Evolutionary conservation across 352 stramenopile genomes (phyloP).

Genomic region (Phytophthora litchii): DNA sequence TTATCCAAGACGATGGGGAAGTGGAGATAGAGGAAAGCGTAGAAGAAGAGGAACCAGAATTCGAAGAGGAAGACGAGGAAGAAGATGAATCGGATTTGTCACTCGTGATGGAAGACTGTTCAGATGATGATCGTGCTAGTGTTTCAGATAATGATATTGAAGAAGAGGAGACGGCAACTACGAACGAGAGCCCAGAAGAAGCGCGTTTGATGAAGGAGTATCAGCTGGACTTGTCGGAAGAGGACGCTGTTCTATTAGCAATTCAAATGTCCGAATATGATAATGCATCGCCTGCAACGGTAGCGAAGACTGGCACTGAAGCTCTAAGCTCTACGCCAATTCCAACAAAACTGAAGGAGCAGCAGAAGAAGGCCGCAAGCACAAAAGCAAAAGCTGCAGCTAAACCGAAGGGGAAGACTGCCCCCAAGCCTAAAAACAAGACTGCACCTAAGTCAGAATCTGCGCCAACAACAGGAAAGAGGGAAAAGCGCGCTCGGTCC

Average conservation of each 20-base stretch:
- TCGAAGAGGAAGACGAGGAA: slow-evolving; percentile 58
- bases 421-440: not conserved
- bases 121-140: slow-evolving; percentile 60
- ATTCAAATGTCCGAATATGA: slow-evolving; percentile 64
- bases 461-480: slow-evolving; percentile 5
- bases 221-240: slow-evolving; percentile 74
- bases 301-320: not conserved
- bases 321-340: not conserved
- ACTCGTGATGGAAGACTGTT: slow-evolving; percentile 61
- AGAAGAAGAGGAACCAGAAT: slow-evolving; percentile 52
- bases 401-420: slow-evolving; percentile 11
- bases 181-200: slow-evolving; percentile 41
- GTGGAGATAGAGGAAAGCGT: slow-evolving; percentile 35
- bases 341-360: not conserved
- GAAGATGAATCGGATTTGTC: slow-evolving; percentile 52
- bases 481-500: slow-evolving; percentile 21
- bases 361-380: slow-evolving; percentile 7
- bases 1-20: slow-evolving; percentile 38
- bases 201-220: slow-evolving; percentile 62
- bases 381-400: not conserved
- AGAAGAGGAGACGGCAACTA: slow-evolving; percentile 19
- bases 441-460: slow-evolving; percentile 9
- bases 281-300: slow-evolving; percentile 2
- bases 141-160: slow-evolving; percentile 47
- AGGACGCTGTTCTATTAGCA: slow-evolving; percentile 68